A percentile compares a stretch with the other conserved stretches of the same genome.
These are phyloP conservation scores for Lentinula novae-zelandiae DNA, from an alignment of 1,284 basidiomycete species.

Conservation along the genomic window DNA sequence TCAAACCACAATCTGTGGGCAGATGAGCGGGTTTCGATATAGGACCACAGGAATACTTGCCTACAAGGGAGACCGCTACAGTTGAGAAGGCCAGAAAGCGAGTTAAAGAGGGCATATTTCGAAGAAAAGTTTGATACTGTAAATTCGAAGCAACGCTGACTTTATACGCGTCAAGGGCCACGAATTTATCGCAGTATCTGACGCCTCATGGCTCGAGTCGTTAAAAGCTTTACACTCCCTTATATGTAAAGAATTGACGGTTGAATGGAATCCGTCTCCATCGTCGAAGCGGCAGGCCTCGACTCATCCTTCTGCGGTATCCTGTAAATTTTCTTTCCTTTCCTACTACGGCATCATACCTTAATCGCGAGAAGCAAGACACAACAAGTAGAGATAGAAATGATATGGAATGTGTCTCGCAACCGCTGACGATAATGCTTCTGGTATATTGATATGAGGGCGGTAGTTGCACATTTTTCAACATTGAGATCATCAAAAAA, in stretches of 20 bases:
- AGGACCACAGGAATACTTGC: neutral
- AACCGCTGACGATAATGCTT: too few species aligned
- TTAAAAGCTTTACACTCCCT: neutral
- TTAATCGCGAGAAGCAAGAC: neutral
- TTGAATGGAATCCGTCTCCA: neutral
- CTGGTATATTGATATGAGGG: too few species aligned
- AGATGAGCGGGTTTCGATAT: neutral
- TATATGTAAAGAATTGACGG: neutral
- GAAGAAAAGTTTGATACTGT: neutral
- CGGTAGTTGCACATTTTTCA: neutral
- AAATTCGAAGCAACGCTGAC: neutral
- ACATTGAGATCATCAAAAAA: neutral
- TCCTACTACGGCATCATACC: neutral
- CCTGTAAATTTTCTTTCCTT: too few species aligned
- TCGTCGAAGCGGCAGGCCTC: neutral
- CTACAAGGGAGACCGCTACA: neutral
- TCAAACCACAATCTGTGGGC: constrained; percentile 1
- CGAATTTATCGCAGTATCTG: neutral
- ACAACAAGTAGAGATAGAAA: neutral
- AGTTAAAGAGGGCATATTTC: neutral
- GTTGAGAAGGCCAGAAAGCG: neutral
- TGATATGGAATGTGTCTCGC: too few species aligned
- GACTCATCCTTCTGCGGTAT: neutral
- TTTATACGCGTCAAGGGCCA: neutral
- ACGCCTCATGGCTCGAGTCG: neutral